These are phyloP conservation scores for Gossypium schwendimanii DNA, from an alignment of 441 rosid genomes.

Conservation along the genomic window DNA sequence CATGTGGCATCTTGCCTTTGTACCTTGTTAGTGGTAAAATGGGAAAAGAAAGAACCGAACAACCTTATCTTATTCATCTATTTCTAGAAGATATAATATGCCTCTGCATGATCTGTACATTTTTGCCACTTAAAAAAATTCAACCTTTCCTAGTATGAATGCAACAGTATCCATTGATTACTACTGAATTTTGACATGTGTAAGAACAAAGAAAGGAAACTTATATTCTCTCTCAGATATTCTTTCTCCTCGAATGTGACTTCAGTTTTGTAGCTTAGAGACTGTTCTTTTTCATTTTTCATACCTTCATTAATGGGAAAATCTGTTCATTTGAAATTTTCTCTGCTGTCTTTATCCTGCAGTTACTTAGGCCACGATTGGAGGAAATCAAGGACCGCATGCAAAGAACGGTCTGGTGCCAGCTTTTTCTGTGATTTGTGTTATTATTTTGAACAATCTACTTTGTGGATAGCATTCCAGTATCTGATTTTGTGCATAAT, in stretches of 20 bases:
- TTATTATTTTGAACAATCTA: background rate
- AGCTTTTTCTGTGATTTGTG: conserved; percentile 9
- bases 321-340: background rate
- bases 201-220: background rate
- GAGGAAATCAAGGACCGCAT: conserved; percentile 51
- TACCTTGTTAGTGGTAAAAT: background rate
- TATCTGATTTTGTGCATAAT: background rate
- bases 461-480: background rate
- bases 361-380: conserved; percentile 62
- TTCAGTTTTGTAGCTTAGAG: background rate
- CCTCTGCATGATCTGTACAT: background rate
- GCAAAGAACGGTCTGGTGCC: conserved; percentile 39
- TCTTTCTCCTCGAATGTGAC: background rate
- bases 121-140: background rate
- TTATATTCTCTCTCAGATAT: no score
- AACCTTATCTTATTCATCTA: background rate
- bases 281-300: background rate
- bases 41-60: background rate
- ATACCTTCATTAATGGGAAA: background rate
- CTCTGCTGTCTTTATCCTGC: conserved; percentile 29
- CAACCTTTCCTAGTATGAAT: background rate
- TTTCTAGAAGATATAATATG: background rate
- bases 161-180: background rate
- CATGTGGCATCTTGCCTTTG: background rate
- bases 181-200: background rate